These are phyloP conservation scores for Edaphochlamys debaryana DNA, from an alignment of 139 green algal species.

Conservation along the genomic window DNA sequence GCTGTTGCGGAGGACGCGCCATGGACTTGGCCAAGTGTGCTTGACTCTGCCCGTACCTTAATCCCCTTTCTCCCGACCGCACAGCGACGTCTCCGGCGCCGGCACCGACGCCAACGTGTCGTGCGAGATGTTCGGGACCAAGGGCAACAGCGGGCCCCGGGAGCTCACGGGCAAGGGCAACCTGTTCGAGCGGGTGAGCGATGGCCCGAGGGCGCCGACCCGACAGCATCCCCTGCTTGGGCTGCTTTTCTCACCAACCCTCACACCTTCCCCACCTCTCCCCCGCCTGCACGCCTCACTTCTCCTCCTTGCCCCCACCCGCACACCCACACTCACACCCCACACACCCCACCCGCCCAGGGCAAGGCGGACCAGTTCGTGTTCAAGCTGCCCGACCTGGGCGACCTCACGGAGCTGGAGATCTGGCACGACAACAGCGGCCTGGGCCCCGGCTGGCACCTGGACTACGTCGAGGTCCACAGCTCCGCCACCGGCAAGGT, in stretches of 20 bases:
- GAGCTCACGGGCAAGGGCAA: constrained; percentile 56
- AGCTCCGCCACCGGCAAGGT: constrained; percentile 55
- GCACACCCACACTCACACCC: no score
- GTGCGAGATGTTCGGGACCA: constrained; percentile 61
- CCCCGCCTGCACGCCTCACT: no score
- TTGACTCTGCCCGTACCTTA: no score
- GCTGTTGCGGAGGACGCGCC: no score
- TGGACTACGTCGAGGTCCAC: constrained; percentile 72
- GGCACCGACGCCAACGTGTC: constrained; percentile 74
- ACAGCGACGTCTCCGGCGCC: constrained; percentile 59
- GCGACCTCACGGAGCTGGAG: constrained; percentile 48
- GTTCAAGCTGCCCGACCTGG: constrained; percentile 56
- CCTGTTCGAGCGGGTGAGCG: constrained; percentile 52
- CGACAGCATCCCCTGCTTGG: no score
- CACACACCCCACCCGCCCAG: background rate
- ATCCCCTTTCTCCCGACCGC: no score
- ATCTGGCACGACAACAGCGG: constrained; percentile 66
- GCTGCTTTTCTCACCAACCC: background rate
- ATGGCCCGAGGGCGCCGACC: background rate
- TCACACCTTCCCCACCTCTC: no score
- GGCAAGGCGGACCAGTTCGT: constrained; percentile 49
- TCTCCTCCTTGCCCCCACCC: no score
- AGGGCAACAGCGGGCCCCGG: constrained; percentile 38
- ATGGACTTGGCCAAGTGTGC: no score
- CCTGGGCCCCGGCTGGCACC: constrained; percentile 63